A percentile compares a stretch with the other conserved stretches of the same genome.
These are phyloP conservation scores for Fusarium praegraminearum DNA, from an alignment of 2,329 filamentous ascomycete species.

Conservation along the genomic window DNA sequence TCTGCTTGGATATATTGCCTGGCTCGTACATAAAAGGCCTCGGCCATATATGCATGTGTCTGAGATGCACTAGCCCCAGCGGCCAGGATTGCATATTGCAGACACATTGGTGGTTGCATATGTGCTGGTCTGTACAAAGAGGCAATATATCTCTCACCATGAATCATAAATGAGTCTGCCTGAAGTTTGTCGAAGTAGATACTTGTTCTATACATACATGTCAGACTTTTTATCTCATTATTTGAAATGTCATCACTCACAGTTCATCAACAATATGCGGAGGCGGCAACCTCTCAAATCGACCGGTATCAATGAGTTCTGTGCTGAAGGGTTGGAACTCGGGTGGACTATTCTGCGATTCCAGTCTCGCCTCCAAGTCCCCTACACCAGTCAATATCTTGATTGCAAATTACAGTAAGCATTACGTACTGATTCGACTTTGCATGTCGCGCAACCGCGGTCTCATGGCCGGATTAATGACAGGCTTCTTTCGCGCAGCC, in stretches of 20 bases:
- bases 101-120: constrained; percentile 80
- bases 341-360: constrained; percentile 11
- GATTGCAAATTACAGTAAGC: fast-evolving
- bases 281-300: constrained; percentile 32
- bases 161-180: constrained; percentile 77
- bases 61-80: constrained; percentile 76
- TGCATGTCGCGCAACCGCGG: constrained; percentile 32
- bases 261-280: constrained; percentile 33
- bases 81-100: constrained; percentile 86
- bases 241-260: neutral
- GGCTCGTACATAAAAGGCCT: constrained; percentile 82
- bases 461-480: constrained; percentile 22
- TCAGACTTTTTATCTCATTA: fast-evolving
- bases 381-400: constrained; percentile 1
- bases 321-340: constrained; percentile 4
- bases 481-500: constrained; percentile 21
- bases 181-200: constrained; percentile 80
- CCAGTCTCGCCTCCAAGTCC: constrained; percentile 54
- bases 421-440: constrained; percentile 21
- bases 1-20: constrained; percentile 84
- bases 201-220: neutral
- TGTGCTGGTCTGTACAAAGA: constrained; percentile 76
- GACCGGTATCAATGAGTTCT: constrained; percentile 36
- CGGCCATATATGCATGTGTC: constrained; percentile 75
- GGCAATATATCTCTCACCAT: constrained; percentile 77